phyloP scores from a whole-genome alignment of 1,139 yeast species.

The Magnusiomyces suaveolens region DNA sequence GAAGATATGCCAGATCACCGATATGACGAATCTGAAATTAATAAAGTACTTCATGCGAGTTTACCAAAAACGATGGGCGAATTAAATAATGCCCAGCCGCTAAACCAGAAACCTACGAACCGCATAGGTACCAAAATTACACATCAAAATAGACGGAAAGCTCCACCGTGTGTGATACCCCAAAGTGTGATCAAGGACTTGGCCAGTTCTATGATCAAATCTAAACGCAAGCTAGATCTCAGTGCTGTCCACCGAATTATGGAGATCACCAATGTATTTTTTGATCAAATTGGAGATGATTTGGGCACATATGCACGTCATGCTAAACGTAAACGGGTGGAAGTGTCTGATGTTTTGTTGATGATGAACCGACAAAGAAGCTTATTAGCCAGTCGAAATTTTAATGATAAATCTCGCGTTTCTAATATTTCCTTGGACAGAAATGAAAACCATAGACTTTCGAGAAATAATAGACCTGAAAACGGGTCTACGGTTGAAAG shows the following conservation, averaged over 20 bases:
- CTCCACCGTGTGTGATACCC: slow-evolving; percentile 21
- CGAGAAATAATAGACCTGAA: background rate
- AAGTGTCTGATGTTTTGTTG: slow-evolving; percentile 25
- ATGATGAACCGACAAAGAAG: slow-evolving; percentile 25
- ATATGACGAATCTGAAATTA: background rate
- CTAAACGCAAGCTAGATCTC: slow-evolving; percentile 16
- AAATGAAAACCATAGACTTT: background rate
- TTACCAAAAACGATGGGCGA: background rate
- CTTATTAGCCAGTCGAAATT: background rate
- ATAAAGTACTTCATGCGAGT: background rate
- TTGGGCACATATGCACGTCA: slow-evolving; percentile 27
- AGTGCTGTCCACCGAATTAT: slow-evolving; percentile 25
- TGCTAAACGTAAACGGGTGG: slow-evolving; percentile 26
- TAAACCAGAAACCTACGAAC: background rate
- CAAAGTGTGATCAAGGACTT: slow-evolving; percentile 20
- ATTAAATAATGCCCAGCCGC: background rate
- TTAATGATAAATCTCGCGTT: background rate
- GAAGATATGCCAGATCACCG: background rate
- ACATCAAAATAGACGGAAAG: background rate
- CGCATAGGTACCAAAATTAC: background rate
- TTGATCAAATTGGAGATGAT: slow-evolving; percentile 24
- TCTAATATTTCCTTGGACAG: background rate
- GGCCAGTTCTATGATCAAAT: slow-evolving; percentile 17
- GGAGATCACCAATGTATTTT: slow-evolving; percentile 23
- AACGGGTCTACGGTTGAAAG: background rate